Evolutionary conservation across 257 asterid species (phyloP), one percentile per base, ranked within the genome.

Genomic region (Ligustrum vulgare): DNA sequence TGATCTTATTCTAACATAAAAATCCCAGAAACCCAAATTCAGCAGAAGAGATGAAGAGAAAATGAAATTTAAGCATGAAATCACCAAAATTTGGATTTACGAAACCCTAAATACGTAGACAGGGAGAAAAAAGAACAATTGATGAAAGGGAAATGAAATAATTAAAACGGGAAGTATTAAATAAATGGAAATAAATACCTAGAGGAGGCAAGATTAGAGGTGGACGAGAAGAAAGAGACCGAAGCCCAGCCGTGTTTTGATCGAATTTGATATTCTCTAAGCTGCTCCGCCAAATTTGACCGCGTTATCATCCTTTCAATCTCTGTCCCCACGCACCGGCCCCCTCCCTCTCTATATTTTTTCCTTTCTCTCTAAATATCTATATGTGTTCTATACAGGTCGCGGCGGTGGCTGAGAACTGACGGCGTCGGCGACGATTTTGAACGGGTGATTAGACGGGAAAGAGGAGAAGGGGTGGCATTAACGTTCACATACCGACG

Each of bases 261-360:
- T 86, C 96, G 91, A 83, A 82, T 86, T 90, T 90, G 98, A 78
- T 92, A 94, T 71, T 94, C 98, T 49, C 96, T 87, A 31, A 94
- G 87, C 91, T 94, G 97, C 84, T 94, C 97, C 84, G 94, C 97
- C 84, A 94, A 81, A 84, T 90, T 92, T 80, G 97, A 94, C 68
- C 98, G 87, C 67, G 98, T 94, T 69, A 92, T 94, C 98, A 94
- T 94, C 74, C 60, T 79, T 71, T 79, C 47, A 18, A 35, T 68
- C 62, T 73, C 77, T 33, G 67, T 65, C 35, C 43, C 81, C 47
- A 32, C 34, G 58, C 70, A 16, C 67, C 77, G 66, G 79, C 71
- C 80, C 63, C 65, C 18, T 3, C 23, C 41, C 72, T 60, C 72
- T 39, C 33, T 58, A 36, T n/a, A 63, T 68, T 33, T 35, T 3